Percentiles rank a stretch among this genome's conserved stretches.
Conservation (phyloP, 179 eudicot species). For the Spergularia azorica region DNA sequence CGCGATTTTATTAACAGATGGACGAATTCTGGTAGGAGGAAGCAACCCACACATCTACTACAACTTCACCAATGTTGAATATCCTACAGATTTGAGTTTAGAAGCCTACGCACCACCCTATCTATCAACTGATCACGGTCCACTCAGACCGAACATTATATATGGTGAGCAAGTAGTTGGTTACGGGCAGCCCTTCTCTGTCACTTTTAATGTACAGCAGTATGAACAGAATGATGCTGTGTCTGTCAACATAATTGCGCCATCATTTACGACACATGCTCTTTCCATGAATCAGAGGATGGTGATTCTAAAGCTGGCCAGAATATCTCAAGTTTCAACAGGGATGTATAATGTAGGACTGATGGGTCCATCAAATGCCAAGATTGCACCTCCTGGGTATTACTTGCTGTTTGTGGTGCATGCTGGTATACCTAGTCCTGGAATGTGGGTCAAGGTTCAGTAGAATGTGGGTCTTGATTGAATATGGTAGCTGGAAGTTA, state of each 20-base stretch:
- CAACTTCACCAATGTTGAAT: constrained; percentile 59
- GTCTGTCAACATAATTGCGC: constrained; percentile 48
- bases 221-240: constrained; percentile 29
- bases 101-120: constrained; percentile 82
- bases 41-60: constrained; percentile 72
- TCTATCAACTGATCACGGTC: constrained; percentile 32
- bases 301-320: constrained; percentile 46
- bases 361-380: constrained; percentile 48
- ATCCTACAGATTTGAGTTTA: constrained; percentile 74
- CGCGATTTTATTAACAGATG: constrained; percentile 57
- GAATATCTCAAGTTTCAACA: constrained; percentile 22
- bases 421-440: constrained; percentile 50
- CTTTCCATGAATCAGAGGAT: constrained; percentile 72
- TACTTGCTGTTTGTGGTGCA: constrained; percentile 58
- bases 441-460: constrained; percentile 45
- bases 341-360: constrained; percentile 30
- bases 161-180: constrained; percentile 34
- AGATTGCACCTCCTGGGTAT: constrained; percentile 57
- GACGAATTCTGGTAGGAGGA: constrained; percentile 80
- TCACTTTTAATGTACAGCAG: constrained; percentile 41
- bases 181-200: constrained; percentile 41
- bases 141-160: constrained; percentile 44
- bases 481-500: too few species aligned
- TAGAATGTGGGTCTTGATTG: too few species aligned
- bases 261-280: constrained; percentile 64